Base-by-base conservation (phyloP, 2,329 filamentous ascomycete genomes). In the Colletotrichum sublineola region DNA sequence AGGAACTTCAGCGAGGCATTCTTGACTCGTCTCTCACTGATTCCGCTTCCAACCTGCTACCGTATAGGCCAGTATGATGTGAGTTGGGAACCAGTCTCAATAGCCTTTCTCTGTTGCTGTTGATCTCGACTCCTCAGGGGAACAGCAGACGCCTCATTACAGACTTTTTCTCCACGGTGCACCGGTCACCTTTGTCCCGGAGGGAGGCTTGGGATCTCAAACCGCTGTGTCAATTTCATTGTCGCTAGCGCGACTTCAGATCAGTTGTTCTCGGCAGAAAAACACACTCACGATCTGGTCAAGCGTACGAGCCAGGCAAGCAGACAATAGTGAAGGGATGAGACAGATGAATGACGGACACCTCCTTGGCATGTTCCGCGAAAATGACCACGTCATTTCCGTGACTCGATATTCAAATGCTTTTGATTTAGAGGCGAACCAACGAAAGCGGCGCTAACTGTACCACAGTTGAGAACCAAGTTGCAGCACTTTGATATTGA, bases 91-190 rank as follows among this genome's bases (percentile, higher is more conserved):
- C 20, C 31, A 56, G 9, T 14, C 20, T 20, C 8, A 15, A 18
- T 9, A 3, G 36, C 8, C 18, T 3, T 31, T 44, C 29, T 20
- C 29, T 36, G 18, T 36, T 42, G 24, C 57, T 18, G 3, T 42
- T 46, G 9, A 11, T 33, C 40, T 46, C 36, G 7, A 61, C 2
- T 7, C 46, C 31, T 33, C 31, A 7, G 5, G n/a, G 3, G 4
- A 36, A 61, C 15, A 33, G 29, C 57, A n/a, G 57, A 61, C 11
- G 15, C 42, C 40, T 46, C 57, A 29, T 61, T 46, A 46, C 29
- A 2, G 20, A 5, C 57, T 46, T 20, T 6, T 61, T 11, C 5
- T 14, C 40, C 24, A 42, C 33, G 11, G n/a, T 46, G 29, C 42
- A 61, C 12, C 15, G 18, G 9, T 46, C 40, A 14, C 24, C n/a